These are phyloP conservation scores for Fragaria iinumae DNA, from an alignment of 306 rosid species.

Conservation along the genomic window DNA sequence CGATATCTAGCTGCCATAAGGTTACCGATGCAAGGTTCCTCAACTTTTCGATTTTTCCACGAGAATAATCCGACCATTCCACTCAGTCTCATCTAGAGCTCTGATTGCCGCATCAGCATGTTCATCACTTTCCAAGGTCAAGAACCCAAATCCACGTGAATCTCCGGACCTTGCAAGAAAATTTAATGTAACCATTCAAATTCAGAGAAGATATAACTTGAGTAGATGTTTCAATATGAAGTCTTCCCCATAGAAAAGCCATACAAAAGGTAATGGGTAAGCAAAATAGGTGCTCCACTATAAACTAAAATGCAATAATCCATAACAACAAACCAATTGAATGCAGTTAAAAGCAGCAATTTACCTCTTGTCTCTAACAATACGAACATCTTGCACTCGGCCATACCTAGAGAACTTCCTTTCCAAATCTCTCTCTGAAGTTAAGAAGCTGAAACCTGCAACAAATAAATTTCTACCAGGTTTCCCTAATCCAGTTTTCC, in stretches of 20 bases:
- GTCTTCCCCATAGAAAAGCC: neutral
- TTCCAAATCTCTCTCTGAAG: conserved; percentile 21
- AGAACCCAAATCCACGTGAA: conserved; percentile 17
- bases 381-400: conserved; percentile 9
- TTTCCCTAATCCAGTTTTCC: conserved; percentile 18
- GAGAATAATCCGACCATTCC: conserved; percentile 19
- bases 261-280: neutral
- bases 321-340: neutral
- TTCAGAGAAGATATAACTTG: neutral
- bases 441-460: conserved; percentile 16
- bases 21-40: neutral
- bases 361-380: conserved; percentile 19
- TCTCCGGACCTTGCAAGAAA: conserved; percentile 13
- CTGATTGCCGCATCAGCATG: conserved; percentile 13
- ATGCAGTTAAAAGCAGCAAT: neutral
- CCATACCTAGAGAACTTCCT: conserved; percentile 14
- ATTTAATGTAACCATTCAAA: neutral
- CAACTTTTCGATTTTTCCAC: conserved; percentile 18
- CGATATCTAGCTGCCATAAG: neutral
- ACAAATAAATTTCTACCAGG: conserved; percentile 20
- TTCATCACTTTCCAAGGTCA: conserved; percentile 16
- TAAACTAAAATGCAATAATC: neutral
- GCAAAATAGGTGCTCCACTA: neutral
- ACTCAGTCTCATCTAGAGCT: conserved; percentile 14
- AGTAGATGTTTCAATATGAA: neutral